Percentiles rank a stretch among this genome's conserved stretches.
These are phyloP conservation scores for Eimeria falciformis DNA, from an alignment of 169 alveolate species.

Conservation along the genomic window DNA sequence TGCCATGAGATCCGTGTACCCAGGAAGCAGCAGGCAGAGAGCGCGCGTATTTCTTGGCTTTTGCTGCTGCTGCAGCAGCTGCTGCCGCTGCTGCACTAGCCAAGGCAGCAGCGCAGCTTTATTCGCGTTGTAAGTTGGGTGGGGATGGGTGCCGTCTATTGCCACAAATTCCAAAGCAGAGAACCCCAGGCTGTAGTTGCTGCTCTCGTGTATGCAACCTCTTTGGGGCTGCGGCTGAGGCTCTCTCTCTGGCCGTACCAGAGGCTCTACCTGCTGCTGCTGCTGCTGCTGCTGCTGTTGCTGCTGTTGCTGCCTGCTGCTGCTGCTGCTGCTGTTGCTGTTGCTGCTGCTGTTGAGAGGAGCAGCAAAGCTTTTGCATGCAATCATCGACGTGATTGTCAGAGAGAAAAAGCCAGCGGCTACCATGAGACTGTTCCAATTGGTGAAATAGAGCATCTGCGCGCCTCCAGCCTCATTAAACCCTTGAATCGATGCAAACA, in stretches of 20 bases:
- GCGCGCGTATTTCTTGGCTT: conserved; percentile 28
- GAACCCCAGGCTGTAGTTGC: conserved; percentile 48
- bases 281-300: conserved; percentile 45
- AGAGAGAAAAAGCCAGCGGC: conserved; percentile 62
- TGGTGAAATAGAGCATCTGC: conserved; percentile 70
- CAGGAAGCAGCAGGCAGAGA: conserved; percentile 32
- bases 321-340: conserved; percentile 46
- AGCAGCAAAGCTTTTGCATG: conserved; percentile 61
- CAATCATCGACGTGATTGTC: conserved; percentile 32
- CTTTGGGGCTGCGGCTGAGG: not conserved
- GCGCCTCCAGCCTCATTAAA: conserved; percentile 49
- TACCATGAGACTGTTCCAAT: conserved; percentile 62
- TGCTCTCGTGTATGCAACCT: not conserved
- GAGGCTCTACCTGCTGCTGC: not conserved
- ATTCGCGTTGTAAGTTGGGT: conserved; percentile 47
- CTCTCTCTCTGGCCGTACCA: no score
- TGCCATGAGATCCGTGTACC: conserved; percentile 61
- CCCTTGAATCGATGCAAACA: conserved; percentile 53
- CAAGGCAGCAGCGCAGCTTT: conserved; percentile 52
- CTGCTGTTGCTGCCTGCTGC: conserved; percentile 19
- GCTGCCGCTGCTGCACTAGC: conserved; percentile 67
- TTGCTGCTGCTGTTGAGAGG: not conserved
- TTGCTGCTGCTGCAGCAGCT: conserved; percentile 43
- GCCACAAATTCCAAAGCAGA: conserved; percentile 61
- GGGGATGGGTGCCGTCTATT: conserved; percentile 40